Conservation (phyloP, 805 yeast genomes). For the Ogataea glucozyma region DNA sequence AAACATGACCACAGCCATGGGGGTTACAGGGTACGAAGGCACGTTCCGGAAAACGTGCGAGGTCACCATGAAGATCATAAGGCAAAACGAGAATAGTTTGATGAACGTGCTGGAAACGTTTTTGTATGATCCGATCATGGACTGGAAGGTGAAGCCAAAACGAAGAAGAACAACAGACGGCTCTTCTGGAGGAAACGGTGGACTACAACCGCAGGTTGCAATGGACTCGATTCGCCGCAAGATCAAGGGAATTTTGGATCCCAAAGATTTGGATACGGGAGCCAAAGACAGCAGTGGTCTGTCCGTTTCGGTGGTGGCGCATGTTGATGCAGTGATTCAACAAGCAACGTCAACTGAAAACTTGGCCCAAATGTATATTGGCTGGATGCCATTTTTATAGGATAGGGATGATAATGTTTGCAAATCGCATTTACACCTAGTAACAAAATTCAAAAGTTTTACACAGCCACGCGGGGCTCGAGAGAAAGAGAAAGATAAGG, state of each 20-base stretch:
- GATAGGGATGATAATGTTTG: neutral
- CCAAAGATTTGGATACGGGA: slow-evolving; percentile 49
- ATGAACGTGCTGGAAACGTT: slow-evolving; percentile 92
- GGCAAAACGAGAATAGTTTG: slow-evolving; percentile 78
- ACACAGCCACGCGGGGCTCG: no score
- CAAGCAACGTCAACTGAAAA: slow-evolving; percentile 74
- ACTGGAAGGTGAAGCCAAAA: slow-evolving; percentile 52
- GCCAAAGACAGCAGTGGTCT: slow-evolving; percentile 51
- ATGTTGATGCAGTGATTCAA: slow-evolving; percentile 84
- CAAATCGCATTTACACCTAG: neutral
- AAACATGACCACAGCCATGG: slow-evolving; percentile 84
- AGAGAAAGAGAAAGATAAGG: slow-evolving; percentile 1
- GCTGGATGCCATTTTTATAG: slow-evolving; percentile 82
- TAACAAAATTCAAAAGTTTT: slow-evolving; percentile 2
- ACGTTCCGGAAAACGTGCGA: slow-evolving; percentile 83
- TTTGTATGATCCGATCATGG: slow-evolving; percentile 87
- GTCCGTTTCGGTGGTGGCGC: slow-evolving; percentile 88
- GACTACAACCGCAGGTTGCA: slow-evolving; percentile 60
- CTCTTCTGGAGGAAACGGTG: slow-evolving; percentile 27
- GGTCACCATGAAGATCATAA: slow-evolving; percentile 68
- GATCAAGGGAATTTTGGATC: slow-evolving; percentile 77
- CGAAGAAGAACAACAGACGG: slow-evolving; percentile 36
- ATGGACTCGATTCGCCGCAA: slow-evolving; percentile 72
- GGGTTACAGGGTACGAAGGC: slow-evolving; percentile 88
- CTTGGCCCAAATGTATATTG: slow-evolving; percentile 84